These are phyloP conservation scores for Lupinus albus DNA, from an alignment of 306 rosid species.

Conservation along the genomic window DNA sequence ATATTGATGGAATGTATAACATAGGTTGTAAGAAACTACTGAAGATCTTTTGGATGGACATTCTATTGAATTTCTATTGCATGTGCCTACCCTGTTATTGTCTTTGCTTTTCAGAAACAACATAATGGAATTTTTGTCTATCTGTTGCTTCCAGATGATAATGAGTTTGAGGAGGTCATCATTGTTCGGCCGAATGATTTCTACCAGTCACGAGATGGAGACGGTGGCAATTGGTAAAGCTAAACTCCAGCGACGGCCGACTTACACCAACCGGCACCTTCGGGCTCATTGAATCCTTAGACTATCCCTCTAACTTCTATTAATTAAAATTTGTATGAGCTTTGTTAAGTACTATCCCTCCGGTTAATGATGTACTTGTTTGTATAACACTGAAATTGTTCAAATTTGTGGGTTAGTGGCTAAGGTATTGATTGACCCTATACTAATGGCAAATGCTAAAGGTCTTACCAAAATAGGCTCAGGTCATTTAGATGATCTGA, in stretches of 20 bases:
- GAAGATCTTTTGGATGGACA: neutral
- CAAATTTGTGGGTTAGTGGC: slow-evolving; percentile 14
- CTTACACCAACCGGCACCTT: slow-evolving; percentile 30
- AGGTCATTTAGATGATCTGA: slow-evolving; percentile 3
- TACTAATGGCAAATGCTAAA: neutral
- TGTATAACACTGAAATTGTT: slow-evolving; percentile 5
- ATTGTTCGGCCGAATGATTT: slow-evolving; percentile 70
- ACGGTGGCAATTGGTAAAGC: slow-evolving; percentile 65
- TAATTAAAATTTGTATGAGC: neutral
- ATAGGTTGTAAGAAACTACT: slow-evolving; percentile 20
- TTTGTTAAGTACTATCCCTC: slow-evolving; percentile 12
- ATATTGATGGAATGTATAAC: neutral
- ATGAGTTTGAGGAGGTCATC: slow-evolving; percentile 80
- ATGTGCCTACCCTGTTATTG: slow-evolving; percentile 4
- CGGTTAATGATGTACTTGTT: slow-evolving; percentile 33
- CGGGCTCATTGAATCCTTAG: slow-evolving; percentile 29
- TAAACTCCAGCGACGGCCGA: slow-evolving; percentile 13
- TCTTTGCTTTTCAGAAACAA: slow-evolving; percentile 11
- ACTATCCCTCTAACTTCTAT: slow-evolving; percentile 15
- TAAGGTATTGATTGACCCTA: slow-evolving; percentile 3
- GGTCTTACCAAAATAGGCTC: neutral
- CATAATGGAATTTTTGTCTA: neutral
- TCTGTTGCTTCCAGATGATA: slow-evolving; percentile 60
- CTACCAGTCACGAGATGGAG: slow-evolving; percentile 69
- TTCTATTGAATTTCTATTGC: neutral